Percentiles rank a stretch among this genome's conserved stretches.
These are phyloP conservation scores for Aspergillus thermomutatus DNA, from an alignment of 2,329 filamentous ascomycete genomes.

Conservation along the genomic window DNA sequence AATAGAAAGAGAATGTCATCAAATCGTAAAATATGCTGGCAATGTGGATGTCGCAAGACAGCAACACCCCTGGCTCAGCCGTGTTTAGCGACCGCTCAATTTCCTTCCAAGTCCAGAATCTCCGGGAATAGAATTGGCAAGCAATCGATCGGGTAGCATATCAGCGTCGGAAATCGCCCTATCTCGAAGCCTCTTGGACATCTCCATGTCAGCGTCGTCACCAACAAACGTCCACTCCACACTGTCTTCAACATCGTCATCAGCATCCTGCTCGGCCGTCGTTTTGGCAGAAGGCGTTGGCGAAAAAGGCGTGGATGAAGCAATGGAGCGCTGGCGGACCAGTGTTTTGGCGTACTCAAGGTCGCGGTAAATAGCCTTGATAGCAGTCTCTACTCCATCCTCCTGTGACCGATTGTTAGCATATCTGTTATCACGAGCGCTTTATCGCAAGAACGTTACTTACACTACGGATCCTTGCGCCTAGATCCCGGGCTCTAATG, in stretches of 20 bases:
- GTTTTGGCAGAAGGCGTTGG: conserved; percentile 33
- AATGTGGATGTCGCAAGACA: not conserved
- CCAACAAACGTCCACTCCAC: conserved; percentile 93
- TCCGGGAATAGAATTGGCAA: not conserved
- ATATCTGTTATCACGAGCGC: not conserved
- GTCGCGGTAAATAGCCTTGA: conserved; percentile 90
- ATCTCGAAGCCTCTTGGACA: conserved; percentile 33
- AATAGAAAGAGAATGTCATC: not conserved
- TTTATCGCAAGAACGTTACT: conserved; percentile 27
- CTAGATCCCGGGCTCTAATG: conserved; percentile 73
- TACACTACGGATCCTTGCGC: conserved; percentile 83
- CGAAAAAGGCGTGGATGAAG: conserved; percentile 34
- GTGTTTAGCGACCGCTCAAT: not conserved
- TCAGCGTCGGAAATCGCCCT: conserved; percentile 26
- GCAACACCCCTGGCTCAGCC: not conserved
- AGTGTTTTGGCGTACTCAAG: conserved; percentile 87
- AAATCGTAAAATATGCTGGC: not conserved
- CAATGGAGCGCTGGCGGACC: conserved; percentile 59
- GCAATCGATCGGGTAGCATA: conserved; percentile 16
- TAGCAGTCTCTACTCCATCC: conserved; percentile 82
- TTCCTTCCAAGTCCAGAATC: not conserved
- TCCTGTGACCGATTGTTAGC: conserved; percentile 56
- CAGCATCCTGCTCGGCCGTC: conserved; percentile 37
- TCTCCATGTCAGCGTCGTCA: conserved; percentile 50
- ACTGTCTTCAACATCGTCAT: conserved; percentile 60